Percentiles rank a stretch among this genome's conserved stretches.
Evolutionary conservation across 2,329 filamentous ascomycete species (phyloP).

Genomic region (Aspergillus novoparasiticus): DNA sequence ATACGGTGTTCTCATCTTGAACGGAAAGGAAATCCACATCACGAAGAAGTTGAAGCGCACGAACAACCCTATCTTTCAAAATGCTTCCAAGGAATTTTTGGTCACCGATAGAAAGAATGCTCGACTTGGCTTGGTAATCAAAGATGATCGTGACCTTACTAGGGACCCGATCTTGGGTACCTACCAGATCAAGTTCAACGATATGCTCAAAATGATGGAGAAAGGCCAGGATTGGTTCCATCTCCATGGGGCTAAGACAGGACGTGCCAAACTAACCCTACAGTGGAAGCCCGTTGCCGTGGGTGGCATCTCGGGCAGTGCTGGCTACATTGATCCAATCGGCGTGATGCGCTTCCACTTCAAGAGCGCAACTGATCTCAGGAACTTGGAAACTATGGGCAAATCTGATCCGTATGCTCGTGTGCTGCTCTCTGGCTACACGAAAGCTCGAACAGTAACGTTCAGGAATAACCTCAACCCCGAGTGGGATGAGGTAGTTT

Average conservation of each 20-base stretch:
- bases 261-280: conserved; percentile 84
- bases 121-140: conserved; percentile 87
- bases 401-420: conserved; percentile 96
- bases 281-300: conserved; percentile 96
- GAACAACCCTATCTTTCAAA: conserved; percentile 95
- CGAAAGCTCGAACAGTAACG: conserved; percentile 89
- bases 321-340: conserved; percentile 89
- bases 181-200: conserved; percentile 93
- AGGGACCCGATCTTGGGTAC: conserved; percentile 83
- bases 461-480: conserved; percentile 95
- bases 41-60: conserved; percentile 95
- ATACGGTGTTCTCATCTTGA: conserved; percentile 84
- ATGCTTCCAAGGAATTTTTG: conserved; percentile 89
- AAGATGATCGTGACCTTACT: conserved; percentile 86
- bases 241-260: conserved; percentile 75
- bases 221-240: conserved; percentile 98
- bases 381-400: conserved; percentile 91
- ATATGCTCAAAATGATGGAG: conserved; percentile 85
- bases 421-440: conserved; percentile 83
- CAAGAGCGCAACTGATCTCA: conserved; percentile 76
- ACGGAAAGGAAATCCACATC: conserved; percentile 85
- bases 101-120: conserved; percentile 92
- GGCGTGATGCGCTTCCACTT: conserved; percentile 96
- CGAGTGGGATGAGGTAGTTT: conserved; percentile 93
- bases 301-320: conserved; percentile 73